Base-by-base conservation (phyloP, 2,329 filamentous ascomycete genomes). In the Cytospora paraplurivora region DNA sequence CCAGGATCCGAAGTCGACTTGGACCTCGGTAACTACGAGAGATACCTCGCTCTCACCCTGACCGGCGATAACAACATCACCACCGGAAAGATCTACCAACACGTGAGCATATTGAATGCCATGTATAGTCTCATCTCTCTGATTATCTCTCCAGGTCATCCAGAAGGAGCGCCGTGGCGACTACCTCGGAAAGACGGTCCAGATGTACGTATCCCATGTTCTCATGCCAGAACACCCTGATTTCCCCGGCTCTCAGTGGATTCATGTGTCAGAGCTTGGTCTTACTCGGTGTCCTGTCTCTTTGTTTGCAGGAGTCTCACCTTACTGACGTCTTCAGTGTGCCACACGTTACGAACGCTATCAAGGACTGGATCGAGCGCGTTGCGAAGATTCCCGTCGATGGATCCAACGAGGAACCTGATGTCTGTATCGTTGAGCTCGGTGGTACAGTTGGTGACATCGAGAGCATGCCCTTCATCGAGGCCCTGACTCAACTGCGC, bases 1-100 rank as follows among this genome's bases (percentile, higher is more conserved):
- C 10, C 56, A 65, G 70, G 70, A 38, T 65, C 63, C 57, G 74
- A 81, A 71, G 75, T 74, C 47, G 82, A 85, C 69, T 72, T 85
- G 13, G 84, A 86, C 70, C 77, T 86, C 52, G 84, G 84, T 21
- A 85, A 85, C 72, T 86, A 85, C 69, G 82, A 85, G 71, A 72
- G 81, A 65, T 96, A 96, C 74, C 87, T 97, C 61, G 88, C 89
- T 72, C 88, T 94, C 68, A 91, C 88, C 62, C 83, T 98, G 66
- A 92, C 87, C 10, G 83, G 88, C 66, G 93, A 97, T 70, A 92
- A 94, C 81, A 98, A 98, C 77, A 96, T 99, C 77, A 99, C 95
- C 4, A 97, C 94, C 7, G 95, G 95, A 73, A 97, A 98, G 81
- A 92, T 98, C 70, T 98, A 97, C 78, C 84, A 92, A 72, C 87